Evolutionary conservation across 768 basidiomycete genomes (phyloP), one percentile per base, ranked within the genome.

Genomic region (Termitomyces sp.): DNA sequence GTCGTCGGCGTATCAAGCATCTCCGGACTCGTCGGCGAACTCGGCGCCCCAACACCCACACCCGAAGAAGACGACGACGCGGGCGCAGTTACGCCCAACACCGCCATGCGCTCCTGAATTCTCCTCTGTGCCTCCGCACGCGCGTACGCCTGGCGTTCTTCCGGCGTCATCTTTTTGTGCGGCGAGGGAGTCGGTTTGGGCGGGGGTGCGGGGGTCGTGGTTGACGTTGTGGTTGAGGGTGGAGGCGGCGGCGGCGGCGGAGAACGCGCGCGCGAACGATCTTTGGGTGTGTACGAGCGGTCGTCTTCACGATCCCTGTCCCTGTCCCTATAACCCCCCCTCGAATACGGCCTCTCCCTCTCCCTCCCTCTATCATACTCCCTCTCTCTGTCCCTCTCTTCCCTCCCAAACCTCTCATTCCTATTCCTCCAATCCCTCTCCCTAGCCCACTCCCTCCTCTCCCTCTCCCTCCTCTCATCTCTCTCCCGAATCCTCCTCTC

Each of bases 361-460:
- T 66, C 65, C 23, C 60, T 37, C 38, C 69, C 69, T 35, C 34
- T 19, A 21, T 52, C 35, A 27, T 52, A 32, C 38, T n/a, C n/a
- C n/a, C 35, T 37, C 25, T 38, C 32, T 16, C 53, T 42, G n/a
- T 75, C 71, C n/a, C 80, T 77, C 61, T 74, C 73, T 53, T 79
- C 77, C 52, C 87, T 74, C 44, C 88, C 89, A 63, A 84, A 90
- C 23, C 89, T 76, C 0, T 92, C 89, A 66, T 98, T 98, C 47
- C 91, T 77, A 66, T 98, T 98, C 47, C 91, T 77, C 59, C 83
- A 74, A 69, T 98, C 95, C 41, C 96, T 77, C 35, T 92, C 89
- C 54, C 89, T 77, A 1, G 81, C 74, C 80, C 89, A 88, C 43
- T 92, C 86, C 37, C 92, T 76, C 63, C 87, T 87, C 66, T 97